Evolutionary conservation across 1,284 basidiomycete species (phyloP).

Genomic region (Butyriboletus appendiculatus): DNA sequence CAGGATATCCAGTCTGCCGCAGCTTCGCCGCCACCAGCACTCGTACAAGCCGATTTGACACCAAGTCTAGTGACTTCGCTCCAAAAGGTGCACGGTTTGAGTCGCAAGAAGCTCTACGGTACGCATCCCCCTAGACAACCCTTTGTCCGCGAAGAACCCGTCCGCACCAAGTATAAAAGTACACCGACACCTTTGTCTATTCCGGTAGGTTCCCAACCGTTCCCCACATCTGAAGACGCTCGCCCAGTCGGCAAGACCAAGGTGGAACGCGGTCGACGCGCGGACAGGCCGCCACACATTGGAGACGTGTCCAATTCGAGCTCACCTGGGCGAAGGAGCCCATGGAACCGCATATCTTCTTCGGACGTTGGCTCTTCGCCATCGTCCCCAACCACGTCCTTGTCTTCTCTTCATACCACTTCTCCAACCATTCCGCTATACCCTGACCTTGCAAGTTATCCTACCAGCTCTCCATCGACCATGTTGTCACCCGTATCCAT

Average conservation of each 20-base stretch:
- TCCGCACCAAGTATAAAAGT: slow-evolving; percentile 34
- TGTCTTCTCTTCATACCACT: slow-evolving; percentile 20
- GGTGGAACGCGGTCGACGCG: slow-evolving; percentile 27
- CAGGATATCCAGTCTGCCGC: slow-evolving; percentile 25
- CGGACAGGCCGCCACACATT: slow-evolving; percentile 18
- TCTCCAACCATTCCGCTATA: slow-evolving; percentile 29
- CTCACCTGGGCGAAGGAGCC: slow-evolving; percentile 23
- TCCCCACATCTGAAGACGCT: slow-evolving; percentile 24
- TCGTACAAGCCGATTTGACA: slow-evolving; percentile 11
- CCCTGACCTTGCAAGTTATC: slow-evolving; percentile 23
- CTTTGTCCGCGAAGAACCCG: slow-evolving; percentile 51
- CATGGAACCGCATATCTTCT: slow-evolving; percentile 24
- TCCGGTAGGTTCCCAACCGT: slow-evolving; percentile 34
- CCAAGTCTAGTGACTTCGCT: slow-evolving; percentile 54
- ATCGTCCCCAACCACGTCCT: slow-evolving; percentile 27
- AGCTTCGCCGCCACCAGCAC: not conserved
- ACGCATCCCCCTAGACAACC: slow-evolving; percentile 47
- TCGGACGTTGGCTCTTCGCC: slow-evolving; percentile 28
- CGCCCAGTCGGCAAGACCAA: slow-evolving; percentile 23
- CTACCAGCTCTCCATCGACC: slow-evolving; percentile 14
- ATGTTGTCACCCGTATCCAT: slow-evolving; percentile 16
- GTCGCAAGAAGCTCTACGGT: slow-evolving; percentile 64
- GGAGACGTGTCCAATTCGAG: slow-evolving; percentile 19
- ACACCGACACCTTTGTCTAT: slow-evolving; percentile 34
- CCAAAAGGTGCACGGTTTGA: slow-evolving; percentile 59